These are phyloP conservation scores for Porphyra umbilicalis DNA, from an alignment of 31 red algal species.

Conservation along the genomic window DNA sequence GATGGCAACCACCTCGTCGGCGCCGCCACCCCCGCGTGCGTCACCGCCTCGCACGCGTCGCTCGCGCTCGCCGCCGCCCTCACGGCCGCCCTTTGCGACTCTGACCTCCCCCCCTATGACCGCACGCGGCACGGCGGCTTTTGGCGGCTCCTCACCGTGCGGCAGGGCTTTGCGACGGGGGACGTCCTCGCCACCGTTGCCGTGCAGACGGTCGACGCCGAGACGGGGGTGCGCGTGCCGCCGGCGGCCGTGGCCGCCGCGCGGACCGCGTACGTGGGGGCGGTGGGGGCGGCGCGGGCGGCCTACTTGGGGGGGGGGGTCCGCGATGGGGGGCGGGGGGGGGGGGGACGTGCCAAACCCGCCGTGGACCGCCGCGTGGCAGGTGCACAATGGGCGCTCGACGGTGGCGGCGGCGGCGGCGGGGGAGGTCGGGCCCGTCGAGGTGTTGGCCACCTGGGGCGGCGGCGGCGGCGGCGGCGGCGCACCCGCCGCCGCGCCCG, in stretches of 20 bases:
- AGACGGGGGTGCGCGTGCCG: background rate
- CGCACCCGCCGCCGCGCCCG: too few species aligned
- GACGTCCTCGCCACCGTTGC: conserved; percentile 63
- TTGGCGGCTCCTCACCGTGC: conserved; percentile 69
- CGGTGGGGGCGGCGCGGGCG: background rate
- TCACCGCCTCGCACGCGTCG: conserved; percentile 40
- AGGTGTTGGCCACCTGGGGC: conserved; percentile 12
- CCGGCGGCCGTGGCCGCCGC: background rate
- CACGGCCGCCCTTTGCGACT: conserved; percentile 22
- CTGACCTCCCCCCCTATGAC: conserved; percentile 53
- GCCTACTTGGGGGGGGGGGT: background rate
- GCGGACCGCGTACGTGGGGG: background rate
- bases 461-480: background rate
- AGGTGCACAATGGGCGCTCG: conserved; percentile 4
- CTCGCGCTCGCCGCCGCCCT: conserved; percentile 27
- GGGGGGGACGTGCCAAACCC: background rate
- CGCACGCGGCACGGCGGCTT: conserved; percentile 56
- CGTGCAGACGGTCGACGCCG: conserved; percentile 25
- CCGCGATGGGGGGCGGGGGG: background rate
- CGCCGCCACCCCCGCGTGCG: conserved; percentile 20
- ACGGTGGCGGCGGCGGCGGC: background rate
- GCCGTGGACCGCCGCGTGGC: conserved; percentile 3
- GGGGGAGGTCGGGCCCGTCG: conserved; percentile 2
- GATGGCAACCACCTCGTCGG: conserved; percentile 57
- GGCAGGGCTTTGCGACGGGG: conserved; percentile 34